phyloP scores from a whole-genome alignment of 1,139 yeast genomes.

The Pichia sp. region DNA sequence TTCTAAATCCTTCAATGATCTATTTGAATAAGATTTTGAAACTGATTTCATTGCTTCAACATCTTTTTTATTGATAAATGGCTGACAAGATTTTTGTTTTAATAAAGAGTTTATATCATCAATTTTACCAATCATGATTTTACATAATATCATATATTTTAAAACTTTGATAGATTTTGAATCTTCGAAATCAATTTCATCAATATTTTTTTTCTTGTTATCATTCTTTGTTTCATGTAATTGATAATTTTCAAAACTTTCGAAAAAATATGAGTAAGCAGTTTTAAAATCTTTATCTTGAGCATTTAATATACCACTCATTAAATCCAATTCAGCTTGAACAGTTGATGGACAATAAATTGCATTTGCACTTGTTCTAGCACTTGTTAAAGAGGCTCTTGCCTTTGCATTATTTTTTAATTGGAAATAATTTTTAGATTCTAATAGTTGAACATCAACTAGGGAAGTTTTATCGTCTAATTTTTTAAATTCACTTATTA shows the following conservation, averaged over 20 bases:
- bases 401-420: conserved; percentile 89
- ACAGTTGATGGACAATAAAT: conserved; percentile 91
- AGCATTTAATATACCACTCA: conserved; percentile 93
- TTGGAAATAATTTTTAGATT: conserved; percentile 85
- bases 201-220: not conserved
- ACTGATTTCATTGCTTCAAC: conserved; percentile 93
- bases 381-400: conserved; percentile 87
- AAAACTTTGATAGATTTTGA: conserved; percentile 68
- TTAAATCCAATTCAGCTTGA: conserved; percentile 92
- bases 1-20: conserved; percentile 90
- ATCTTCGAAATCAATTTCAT: conserved; percentile 39
- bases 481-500: conserved; percentile 81
- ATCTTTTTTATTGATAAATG: conserved; percentile 51
- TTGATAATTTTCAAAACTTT: conserved; percentile 81
- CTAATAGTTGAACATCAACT: conserved; percentile 91
- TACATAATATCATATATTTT: conserved; percentile 87
- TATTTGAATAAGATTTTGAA: conserved; percentile 80
- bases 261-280: conserved; percentile 90
- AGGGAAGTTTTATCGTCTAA: conserved; percentile 92
- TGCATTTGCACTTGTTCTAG: conserved; percentile 93
- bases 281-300: conserved; percentile 97
- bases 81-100: conserved; percentile 71
- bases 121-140: conserved; percentile 83
- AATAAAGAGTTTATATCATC: conserved; percentile 76
- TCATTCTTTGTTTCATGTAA: conserved; percentile 34